A percentile compares a stretch with the other conserved stretches of the same genome.
phyloP scores from a whole-genome alignment of 164 flowering plant species.

The Amborella trichopoda region DNA sequence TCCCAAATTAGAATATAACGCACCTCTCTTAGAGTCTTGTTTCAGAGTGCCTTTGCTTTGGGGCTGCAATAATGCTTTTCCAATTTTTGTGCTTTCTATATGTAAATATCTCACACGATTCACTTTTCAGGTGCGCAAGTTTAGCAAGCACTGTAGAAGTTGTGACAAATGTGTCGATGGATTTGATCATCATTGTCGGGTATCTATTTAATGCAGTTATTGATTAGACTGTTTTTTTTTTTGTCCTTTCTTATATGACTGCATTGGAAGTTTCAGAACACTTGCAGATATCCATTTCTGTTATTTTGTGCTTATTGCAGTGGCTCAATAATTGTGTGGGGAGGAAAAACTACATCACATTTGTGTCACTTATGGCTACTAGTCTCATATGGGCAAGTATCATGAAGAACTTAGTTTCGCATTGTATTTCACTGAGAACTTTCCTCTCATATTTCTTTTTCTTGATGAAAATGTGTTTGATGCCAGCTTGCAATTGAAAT shows the following conservation, averaged over 20 bases:
- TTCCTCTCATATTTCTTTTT: no score
- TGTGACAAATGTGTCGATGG: constrained; percentile 93
- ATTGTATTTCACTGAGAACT: not conserved
- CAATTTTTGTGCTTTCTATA: no score
- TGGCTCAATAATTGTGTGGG: constrained; percentile 94
- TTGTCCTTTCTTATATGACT: no score
- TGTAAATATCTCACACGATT: no score
- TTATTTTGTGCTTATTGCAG: no score
- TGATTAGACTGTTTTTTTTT: not conserved
- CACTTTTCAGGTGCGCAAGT: constrained; percentile 69
- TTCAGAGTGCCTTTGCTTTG: no score
- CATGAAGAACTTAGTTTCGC: constrained; percentile 1
- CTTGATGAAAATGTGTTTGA: not conserved
- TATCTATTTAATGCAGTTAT: constrained; percentile 12
- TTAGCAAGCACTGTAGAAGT: constrained; percentile 87
- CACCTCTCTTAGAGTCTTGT: no score
- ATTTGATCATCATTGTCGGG: constrained; percentile 94
- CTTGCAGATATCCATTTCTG: constrained; percentile 4
- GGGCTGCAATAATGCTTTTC: no score
- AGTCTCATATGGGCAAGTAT: constrained; percentile 68
- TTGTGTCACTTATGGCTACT: constrained; percentile 67
- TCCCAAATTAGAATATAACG: no score
- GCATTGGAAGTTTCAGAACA: no score
- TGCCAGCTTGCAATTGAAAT: constrained; percentile 56
- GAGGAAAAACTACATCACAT: constrained; percentile 66